Base-by-base conservation (phyloP, 1,284 basidiomycete species). In the Pyrrhoderma noxium region DNA sequence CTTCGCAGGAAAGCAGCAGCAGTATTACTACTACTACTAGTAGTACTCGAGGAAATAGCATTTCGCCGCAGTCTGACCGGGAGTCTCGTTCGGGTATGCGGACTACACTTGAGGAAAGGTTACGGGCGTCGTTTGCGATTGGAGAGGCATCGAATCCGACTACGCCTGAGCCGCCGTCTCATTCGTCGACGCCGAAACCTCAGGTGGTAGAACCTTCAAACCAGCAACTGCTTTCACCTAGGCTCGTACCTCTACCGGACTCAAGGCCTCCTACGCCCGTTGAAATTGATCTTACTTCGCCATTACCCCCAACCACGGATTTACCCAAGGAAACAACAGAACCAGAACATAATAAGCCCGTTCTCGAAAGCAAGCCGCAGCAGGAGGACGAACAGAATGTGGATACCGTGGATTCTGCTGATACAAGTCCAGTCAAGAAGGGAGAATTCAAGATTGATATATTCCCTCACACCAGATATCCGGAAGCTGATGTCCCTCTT, bases 61-160 rank as follows among this genome's bases (percentile, higher is more conserved):
- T 53, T 35, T 25, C 55, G 52, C 58, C 57, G 14, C 54, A 54
- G 16, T 56, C 61, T 25, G 57, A 53, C 38, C 36, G 60, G 50
- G 60, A 21, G 56, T 58, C 11, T 58, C 63, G 31, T 54, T 67
- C 67, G 51, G 56, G 59, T 56, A 67, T 67, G 51, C 80, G 78
- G 62, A 69, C 72, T n/a, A 81, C 75, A 8, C 69, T 89, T 0
- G 86, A 89, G 64, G 86, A 89, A 51, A 74, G 87, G 43, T 66
- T 89, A 13, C 75, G 81, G 22, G 72, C 72, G 31, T 77, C 79
- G 25, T 76, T 83, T 58, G 70, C 74, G 39, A 71, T 72, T 47
- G 75, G 75, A 22, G 84, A 87, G 9, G 67, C 70, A 11, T 76
- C 79, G 2, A 68, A 63, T 54, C 57, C 67, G n/a, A 68, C 70